Evolutionary conservation across 208 protist genomes (phyloP), one percentile per base, ranked within the genome.

Genomic region (Lotmaria passim): DNA sequence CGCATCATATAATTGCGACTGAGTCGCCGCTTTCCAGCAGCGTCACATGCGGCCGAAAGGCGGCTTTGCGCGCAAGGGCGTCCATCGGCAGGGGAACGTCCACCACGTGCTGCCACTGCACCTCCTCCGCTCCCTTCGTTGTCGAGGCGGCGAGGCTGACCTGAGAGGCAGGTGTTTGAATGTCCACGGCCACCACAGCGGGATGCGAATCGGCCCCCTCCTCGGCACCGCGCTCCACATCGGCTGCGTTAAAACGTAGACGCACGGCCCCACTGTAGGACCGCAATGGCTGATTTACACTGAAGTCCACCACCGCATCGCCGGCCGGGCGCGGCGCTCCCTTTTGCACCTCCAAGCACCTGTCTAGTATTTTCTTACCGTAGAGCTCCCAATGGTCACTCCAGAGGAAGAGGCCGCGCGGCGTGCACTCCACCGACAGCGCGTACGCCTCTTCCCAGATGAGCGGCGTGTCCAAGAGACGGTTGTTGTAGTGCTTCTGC

Each of bases 381-480:
- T 78, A 95, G 11, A 86, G 53, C 36, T 59, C 50, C 80, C 82
- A 91, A 31, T 90, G 76, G 24, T 95, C 86, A 55, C 89, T 95
- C 87, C 89, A 95, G 17, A 91, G 57, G 31, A 82, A 86, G 28
- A 88, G 47, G 3, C 89, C 89, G 6, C 50, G 72, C 12, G 53
- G 17, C 3, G 74, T 84, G 72, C 81, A 89, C 36, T 95, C 89
- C 17, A 93, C 61, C 7, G 86, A 90, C 11, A 95, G 52, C 43
- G 76, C 71, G 61, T 85, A 79, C 0, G 85, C 84, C 65, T 95
- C 82, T 31, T 95, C 86, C 83, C 85, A 95, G 38, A 95, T 89
- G 12, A 95, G 78, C 43, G 89, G 89, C 12, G 89, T 95, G 43
- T 86, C 78, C 21, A 95, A 78, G 64, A 93, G 75, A 7, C 75